Evolutionary conservation across 2,329 filamentous ascomycete genomes (phyloP).

Genomic region (Nothophaeocryptopus gaeumannii): DNA sequence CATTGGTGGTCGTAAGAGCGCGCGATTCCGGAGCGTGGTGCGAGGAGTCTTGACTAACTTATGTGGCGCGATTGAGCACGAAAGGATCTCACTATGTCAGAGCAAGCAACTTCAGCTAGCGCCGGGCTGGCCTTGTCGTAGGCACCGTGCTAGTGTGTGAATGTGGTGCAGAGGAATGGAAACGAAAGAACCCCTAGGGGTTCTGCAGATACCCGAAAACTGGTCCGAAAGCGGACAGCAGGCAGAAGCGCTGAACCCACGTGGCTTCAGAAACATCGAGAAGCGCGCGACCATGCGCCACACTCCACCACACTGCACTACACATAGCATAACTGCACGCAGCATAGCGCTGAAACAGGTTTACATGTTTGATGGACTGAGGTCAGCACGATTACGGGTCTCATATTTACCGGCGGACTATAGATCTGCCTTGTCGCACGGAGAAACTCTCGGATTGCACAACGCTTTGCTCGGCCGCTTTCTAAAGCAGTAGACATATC

Average conservation of each 20-base stretch:
- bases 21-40: slow-evolving; percentile 23
- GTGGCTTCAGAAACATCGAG: slow-evolving; percentile 6
- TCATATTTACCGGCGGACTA: slow-evolving; percentile 2
- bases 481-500: not conserved
- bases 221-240: slow-evolving; percentile 6
- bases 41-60: slow-evolving; percentile 16
- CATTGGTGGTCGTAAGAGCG: slow-evolving; percentile 16
- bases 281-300: not conserved
- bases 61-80: slow-evolving; percentile 2
- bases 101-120: slow-evolving; percentile 4
- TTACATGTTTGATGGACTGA: not conserved
- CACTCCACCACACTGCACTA: slow-evolving; percentile 4
- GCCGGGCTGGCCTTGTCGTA: slow-evolving; percentile 5
- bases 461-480: not conserved
- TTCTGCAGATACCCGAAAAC: slow-evolving; percentile 6
- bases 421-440: slow-evolving; percentile 2
- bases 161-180: not conserved
- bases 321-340: not conserved
- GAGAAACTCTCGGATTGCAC: slow-evolving; percentile 4
- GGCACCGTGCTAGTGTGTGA: slow-evolving; percentile 1
- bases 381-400: slow-evolving; percentile 4
- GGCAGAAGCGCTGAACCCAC: not conserved
- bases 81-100: slow-evolving; percentile 3
- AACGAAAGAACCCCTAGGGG: slow-evolving; percentile 1
- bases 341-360: slow-evolving; percentile 5